Evolutionary conservation across 805 yeast species (phyloP), one percentile per base, ranked within the genome.

Genomic region (Saitoella complicata): DNA sequence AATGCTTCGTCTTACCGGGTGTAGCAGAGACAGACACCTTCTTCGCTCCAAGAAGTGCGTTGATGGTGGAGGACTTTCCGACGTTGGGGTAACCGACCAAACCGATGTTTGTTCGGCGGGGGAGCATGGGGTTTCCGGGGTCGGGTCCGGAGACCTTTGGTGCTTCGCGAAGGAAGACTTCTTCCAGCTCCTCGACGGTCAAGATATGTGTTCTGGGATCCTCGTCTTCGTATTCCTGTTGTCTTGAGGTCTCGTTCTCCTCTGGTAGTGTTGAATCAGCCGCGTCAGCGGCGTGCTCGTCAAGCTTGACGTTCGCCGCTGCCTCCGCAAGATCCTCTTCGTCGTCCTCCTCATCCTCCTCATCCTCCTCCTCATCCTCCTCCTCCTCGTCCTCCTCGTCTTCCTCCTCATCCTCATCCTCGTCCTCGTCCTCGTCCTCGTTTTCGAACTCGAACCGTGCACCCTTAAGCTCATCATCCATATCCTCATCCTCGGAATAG

Each of bases 1-100:
- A 91, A 70, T 91, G 99, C 61, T 91, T 91, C 9, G 99, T 91
- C 61, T 91, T 91, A 67, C 99, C 99, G 9, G 99, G 99, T 1
- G 98, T 91, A 1, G 97, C 72, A 2, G 97, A 88, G 36, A 91
- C 99, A 1, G 96, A 86, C n/a, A 91, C 99, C 61, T 84, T 87
- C 58, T 91, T 91, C 12, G 96, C 77, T 9, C 98, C 98, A 40
- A 88, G 91, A 38, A 91, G 69, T 0, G 98, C 96, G 62, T 91
- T 91, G 56, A 91, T 91, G 1, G 97, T 91, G n/a, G 97, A 87
- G 1, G 97, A 91, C 39, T 53, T 53, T 56, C 97, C 97, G 44
- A 88, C 96, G 60, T 88, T 91, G 37, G 99, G 99, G 61, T 91
- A 91, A 33, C 99, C 99, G 13, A 91, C 98, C 52, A 91, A 70